phyloP scores from a whole-genome alignment of 768 basidiomycete genomes.

The Rhizopogon salebrosus region DNA sequence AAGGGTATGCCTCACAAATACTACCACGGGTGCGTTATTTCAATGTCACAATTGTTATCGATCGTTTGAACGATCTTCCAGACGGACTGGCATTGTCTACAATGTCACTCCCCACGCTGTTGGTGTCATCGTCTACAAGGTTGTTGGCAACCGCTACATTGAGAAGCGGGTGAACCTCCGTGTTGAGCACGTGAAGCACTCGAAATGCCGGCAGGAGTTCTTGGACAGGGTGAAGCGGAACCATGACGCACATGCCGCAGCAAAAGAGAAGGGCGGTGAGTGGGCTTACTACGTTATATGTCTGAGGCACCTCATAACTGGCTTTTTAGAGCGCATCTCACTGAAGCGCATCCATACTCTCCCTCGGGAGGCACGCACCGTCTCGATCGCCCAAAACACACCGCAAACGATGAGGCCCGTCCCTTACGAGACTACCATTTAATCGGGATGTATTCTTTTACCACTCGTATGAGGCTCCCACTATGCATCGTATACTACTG shows the following conservation, averaged over 20 bases:
- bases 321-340: conserved; percentile 60
- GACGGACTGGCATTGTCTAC: conserved; percentile 97
- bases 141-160: conserved; percentile 97
- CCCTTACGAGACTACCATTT: conserved; percentile 96
- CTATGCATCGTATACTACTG: conserved; percentile 16
- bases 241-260: conserved; percentile 74
- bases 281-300: background rate
- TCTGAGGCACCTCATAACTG: background rate
- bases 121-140: conserved; percentile 96
- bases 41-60: background rate
- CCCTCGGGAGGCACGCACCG: conserved; percentile 75
- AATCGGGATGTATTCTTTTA: conserved; percentile 31
- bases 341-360: conserved; percentile 82
- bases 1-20: conserved; percentile 99
- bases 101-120: conserved; percentile 95
- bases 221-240: conserved; percentile 93
- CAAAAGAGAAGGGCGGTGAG: conserved; percentile 84
- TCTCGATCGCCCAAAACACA: conserved; percentile 68
- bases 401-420: conserved; percentile 93
- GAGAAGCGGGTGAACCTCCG: conserved; percentile 99
- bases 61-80: conserved; percentile 24
- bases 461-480: conserved; percentile 2
- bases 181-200: conserved; percentile 93
- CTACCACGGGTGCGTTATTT: conserved; percentile 81
- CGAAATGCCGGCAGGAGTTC: conserved; percentile 97